Evolutionary conservation across 169 alveolate species (phyloP).

Genomic region (Toxoplasma gondii): DNA sequence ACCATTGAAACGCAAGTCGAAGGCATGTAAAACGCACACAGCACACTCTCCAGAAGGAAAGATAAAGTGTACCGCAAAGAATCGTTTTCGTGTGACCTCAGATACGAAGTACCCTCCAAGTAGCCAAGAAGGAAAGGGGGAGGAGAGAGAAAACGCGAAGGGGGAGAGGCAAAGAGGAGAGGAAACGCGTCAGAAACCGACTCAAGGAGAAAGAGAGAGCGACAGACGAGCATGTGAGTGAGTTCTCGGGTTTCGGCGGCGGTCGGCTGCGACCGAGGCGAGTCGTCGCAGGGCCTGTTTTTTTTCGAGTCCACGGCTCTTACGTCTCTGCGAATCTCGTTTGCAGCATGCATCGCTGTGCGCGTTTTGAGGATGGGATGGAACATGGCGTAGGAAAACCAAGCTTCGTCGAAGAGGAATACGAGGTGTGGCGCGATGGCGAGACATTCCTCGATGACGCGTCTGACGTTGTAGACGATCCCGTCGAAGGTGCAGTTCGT

Average conservation of each 20-base stretch:
- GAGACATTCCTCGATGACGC: constrained; percentile 77
- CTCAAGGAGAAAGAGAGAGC: neutral
- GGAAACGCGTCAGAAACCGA: too few relatives aligned
- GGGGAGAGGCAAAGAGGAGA: too few relatives aligned
- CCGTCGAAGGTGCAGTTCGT: constrained; percentile 80
- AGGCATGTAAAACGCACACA: too few relatives aligned
- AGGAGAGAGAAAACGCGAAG: too few relatives aligned
- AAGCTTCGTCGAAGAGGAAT: constrained; percentile 77
- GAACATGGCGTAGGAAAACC: constrained; percentile 78
- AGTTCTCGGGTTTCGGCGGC: neutral
- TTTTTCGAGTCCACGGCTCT: neutral
- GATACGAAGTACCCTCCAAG: too few relatives aligned
- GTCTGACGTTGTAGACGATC: constrained; percentile 74
- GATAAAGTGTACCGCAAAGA: too few relatives aligned
- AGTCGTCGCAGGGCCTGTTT: neutral
- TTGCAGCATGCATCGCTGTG: constrained; percentile 78
- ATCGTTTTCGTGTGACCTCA: too few relatives aligned
- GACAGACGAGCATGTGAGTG: neutral
- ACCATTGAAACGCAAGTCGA: too few relatives aligned
- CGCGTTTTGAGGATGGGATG: constrained; percentile 75
- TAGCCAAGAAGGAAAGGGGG: too few relatives aligned
- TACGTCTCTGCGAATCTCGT: constrained; percentile 67
- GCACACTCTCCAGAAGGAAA: too few relatives aligned
- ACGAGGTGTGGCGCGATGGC: constrained; percentile 75
- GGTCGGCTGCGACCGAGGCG: neutral